phyloP scores from a whole-genome alignment of 305 asterid genomes.

The Solanum chacoense region DNA sequence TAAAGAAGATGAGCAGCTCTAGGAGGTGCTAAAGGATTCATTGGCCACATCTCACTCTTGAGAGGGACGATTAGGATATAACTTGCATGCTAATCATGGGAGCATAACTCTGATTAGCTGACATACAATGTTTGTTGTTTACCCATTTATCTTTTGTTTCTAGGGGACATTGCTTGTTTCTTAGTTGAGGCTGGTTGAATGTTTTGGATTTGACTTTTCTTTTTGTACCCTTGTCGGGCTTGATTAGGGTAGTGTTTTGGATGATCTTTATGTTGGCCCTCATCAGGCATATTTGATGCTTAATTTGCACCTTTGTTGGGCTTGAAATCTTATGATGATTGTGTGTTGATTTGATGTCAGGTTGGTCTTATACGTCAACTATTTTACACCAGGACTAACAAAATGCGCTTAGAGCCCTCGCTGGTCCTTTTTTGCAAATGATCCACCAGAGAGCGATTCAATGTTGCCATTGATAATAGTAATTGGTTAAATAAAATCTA shows the following conservation, averaged over 20 bases:
- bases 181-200: neutral
- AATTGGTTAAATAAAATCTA: too few species aligned
- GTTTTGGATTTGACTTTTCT: neutral
- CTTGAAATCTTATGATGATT: neutral
- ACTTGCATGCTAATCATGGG: neutral
- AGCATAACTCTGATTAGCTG: neutral
- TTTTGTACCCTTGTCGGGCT: neutral
- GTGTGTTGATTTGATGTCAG: neutral
- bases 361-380: neutral
- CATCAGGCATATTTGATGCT: neutral
- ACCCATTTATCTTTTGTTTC: neutral
- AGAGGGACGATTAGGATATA: neutral
- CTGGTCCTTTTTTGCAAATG: neutral
- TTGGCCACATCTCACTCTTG: neutral
- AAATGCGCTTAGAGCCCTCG: neutral
- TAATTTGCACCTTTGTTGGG: neutral
- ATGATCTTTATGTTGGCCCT: neutral
- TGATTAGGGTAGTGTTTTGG: neutral
- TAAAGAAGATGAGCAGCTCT: neutral
- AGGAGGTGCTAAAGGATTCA: neutral
- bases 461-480: neutral
- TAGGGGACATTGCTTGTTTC: neutral
- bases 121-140: neutral
- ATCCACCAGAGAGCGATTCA: neutral
- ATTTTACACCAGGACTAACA: neutral